Base-by-base conservation (phyloP, 2,329 filamentous ascomycete genomes). In the Pseudogymnoascus sp. region DNA sequence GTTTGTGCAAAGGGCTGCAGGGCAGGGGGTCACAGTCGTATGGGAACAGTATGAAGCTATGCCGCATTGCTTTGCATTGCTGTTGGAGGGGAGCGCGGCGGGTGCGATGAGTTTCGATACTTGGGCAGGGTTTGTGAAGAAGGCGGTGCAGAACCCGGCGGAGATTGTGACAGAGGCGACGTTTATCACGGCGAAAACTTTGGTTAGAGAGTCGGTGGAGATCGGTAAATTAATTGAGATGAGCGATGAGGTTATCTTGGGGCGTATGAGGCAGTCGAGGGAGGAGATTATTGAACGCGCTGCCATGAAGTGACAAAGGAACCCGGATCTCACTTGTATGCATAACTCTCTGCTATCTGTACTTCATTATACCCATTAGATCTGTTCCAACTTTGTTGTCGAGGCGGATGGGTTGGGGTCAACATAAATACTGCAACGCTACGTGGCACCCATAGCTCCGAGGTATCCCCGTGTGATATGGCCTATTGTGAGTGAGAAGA, bases 21-120 rank as follows among this genome's bases (percentile, higher is more conserved):
- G 68, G 5, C 82, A 88, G 55, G 84, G 82, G 4, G 86, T 87
- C 0, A 70, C 69, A 0, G 82, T 92, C 0, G 78, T 83, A 2
- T 88, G 86, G 68, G 84, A 90, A 70, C 83, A 90, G 74, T 94
- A 86, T 71, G 86, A 92, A 72, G 87, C 84, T 2, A 93, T 93
- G 89, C 88, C 90, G 61, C 89, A 92, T 74, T 85, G 83, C 67
- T 93, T 90, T 69, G 82, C 81, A 0, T 68, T 85, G 65, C 65
- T 89, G 1, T 74, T 90, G 61, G 73, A 78, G 1, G 73, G 74
- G 3, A 71, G 79, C 1, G 70, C 76, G 1, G 78, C 74, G 31
- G 74, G 80, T 1, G 74, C 70, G 66, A 77, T 80, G 58, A 88
- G 84, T 67, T 80, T 84, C 62, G 72, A 78, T 12, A 74, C 76